phyloP scores from a whole-genome alignment of 2,329 filamentous ascomycete genomes.

The Emergomyces orientalis region DNA sequence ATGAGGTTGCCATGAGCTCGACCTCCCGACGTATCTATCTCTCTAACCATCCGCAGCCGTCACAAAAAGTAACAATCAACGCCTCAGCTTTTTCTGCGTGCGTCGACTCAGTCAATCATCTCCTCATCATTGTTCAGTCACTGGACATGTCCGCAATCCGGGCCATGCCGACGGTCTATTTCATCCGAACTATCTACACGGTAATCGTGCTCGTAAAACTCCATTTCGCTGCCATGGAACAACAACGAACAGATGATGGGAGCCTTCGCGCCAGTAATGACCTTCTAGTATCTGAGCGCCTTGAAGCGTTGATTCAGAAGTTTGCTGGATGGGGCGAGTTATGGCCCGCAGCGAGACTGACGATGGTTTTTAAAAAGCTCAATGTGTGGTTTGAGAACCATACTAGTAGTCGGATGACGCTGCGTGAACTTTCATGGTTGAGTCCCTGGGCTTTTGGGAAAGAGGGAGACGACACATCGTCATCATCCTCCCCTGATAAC shows the following conservation, averaged over 20 bases:
- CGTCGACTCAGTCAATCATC: not conserved
- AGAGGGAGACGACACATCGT: not conserved
- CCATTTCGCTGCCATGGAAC: not conserved
- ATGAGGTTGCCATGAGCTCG: not conserved
- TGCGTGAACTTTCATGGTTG: slow-evolving; percentile 6
- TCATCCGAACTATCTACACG: not conserved
- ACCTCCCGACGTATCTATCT: not conserved
- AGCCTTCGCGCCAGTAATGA: not conserved
- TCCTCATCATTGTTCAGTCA: not conserved
- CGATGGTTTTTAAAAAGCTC: not conserved
- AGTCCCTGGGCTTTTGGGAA: slow-evolving; percentile 1
- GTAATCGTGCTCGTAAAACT: not conserved
- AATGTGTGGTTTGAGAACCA: not conserved
- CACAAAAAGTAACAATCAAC: not conserved
- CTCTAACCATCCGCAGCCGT: not conserved
- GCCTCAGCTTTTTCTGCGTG: not conserved
- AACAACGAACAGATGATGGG: not conserved
- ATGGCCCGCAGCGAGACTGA: slow-evolving; percentile 1
- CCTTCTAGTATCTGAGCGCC: not conserved
- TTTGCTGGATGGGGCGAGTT: slow-evolving; percentile 2
- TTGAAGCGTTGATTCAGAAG: slow-evolving; percentile 1
- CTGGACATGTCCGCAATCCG: not conserved
- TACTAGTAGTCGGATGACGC: not conserved
- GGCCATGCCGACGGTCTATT: not conserved
- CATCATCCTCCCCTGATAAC: not conserved